Evolutionary conservation across 306 rosid species (phyloP).

Genomic region (Begonia peltatifolia): DNA sequence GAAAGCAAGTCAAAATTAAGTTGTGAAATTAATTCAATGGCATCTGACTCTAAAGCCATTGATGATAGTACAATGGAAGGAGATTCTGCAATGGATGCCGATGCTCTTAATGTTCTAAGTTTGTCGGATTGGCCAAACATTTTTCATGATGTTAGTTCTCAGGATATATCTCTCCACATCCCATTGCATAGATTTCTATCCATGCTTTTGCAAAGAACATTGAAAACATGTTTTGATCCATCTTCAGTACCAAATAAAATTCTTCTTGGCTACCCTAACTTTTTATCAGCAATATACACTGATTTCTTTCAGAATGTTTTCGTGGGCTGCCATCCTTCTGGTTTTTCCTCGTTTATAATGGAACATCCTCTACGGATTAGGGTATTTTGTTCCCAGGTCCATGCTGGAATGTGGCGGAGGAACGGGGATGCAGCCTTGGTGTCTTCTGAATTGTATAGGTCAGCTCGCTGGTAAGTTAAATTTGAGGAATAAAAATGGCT

Average conservation of each 20-base stretch:
- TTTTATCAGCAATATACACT: conserved; percentile 21
- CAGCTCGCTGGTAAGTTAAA: conserved; percentile 69
- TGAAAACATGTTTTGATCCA: conserved; percentile 57
- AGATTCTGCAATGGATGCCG: conserved; percentile 40
- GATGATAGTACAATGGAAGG: conserved; percentile 46
- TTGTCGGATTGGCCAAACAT: conserved; percentile 78
- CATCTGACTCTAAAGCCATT: conserved; percentile 11
- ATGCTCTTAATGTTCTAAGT: conserved; percentile 42
- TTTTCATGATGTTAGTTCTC: conserved; percentile 71
- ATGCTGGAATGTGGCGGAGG: conserved; percentile 95
- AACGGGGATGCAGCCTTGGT: conserved; percentile 75
- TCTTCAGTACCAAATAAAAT: conserved; percentile 25
- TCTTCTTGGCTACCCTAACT: conserved; percentile 22
- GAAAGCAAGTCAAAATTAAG: conserved; percentile 28
- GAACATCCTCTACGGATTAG: conserved; percentile 90
- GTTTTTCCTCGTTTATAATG: conserved; percentile 86
- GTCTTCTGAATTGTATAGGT: conserved; percentile 72
- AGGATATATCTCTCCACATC: conserved; percentile 73
- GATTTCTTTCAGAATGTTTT: conserved; percentile 68
- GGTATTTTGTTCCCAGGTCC: conserved; percentile 93
- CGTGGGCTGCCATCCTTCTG: conserved; percentile 71
- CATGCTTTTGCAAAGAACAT: conserved; percentile 62
- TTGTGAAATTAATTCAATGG: conserved; percentile 13
- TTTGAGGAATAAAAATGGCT: not conserved
- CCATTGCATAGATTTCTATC: conserved; percentile 86